Conservation (phyloP, 2,329 filamentous ascomycete species). For the Aspergillus ochraceus region DNA sequence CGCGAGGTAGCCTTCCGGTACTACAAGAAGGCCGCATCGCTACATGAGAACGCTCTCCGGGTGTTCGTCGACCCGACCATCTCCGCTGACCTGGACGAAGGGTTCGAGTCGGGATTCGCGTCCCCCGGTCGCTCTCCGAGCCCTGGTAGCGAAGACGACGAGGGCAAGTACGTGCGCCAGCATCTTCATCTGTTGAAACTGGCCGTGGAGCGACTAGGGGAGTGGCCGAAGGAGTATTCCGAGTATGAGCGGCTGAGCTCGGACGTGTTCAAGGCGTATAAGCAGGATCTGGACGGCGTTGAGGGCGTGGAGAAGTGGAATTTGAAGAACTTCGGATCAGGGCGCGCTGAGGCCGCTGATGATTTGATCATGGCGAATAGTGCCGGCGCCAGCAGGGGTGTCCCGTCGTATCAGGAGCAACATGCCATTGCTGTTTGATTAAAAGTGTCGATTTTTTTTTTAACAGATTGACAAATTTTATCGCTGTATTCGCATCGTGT, state of each 20-base stretch:
- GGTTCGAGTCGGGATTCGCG: constrained; percentile 1
- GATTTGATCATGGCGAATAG: constrained; percentile 20
- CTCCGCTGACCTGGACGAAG: constrained; percentile 21
- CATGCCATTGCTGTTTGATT: background rate
- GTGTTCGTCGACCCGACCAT: constrained; percentile 34
- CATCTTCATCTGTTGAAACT: constrained; percentile 41
- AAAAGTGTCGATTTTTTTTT: no score
- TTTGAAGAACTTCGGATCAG: constrained; percentile 46
- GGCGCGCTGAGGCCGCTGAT: constrained; percentile 45
- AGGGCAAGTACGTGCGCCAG: constrained; percentile 32
- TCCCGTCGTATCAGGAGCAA: background rate
- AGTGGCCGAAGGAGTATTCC: constrained; percentile 48
- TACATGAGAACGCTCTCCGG: constrained; percentile 42
- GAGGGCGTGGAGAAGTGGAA: constrained; percentile 52
- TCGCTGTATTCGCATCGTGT: no score
- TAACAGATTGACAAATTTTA: no score
- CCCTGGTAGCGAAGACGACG: background rate
- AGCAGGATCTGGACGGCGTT: constrained; percentile 39
- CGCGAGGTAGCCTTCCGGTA: constrained; percentile 38
- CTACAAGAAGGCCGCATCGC: constrained; percentile 39
- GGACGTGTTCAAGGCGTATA: constrained; percentile 45
- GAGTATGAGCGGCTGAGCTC: constrained; percentile 52
- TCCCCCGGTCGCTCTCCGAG: background rate
- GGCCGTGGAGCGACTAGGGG: constrained; percentile 39
- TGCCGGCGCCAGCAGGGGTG: background rate